Percentiles rank a stretch among this genome's conserved stretches.
These are phyloP conservation scores for Lachancea nothofagi DNA, from an alignment of 805 yeast species.

Conservation along the genomic window DNA sequence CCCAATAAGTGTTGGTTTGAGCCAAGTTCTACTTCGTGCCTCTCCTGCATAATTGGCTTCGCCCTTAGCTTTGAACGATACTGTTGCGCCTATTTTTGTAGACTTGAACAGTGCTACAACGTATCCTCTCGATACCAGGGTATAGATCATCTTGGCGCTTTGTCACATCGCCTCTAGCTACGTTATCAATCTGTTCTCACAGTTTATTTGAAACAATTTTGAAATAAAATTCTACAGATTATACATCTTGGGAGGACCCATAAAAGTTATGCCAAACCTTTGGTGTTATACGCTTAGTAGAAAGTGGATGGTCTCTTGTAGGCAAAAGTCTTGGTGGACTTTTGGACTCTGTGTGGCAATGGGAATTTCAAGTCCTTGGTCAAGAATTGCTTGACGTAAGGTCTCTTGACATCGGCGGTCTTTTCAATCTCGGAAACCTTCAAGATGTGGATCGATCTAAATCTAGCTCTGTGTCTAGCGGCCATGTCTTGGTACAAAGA, in stretches of 20 bases:
- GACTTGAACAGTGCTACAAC: no score
- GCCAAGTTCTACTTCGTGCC: no score
- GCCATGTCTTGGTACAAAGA: constrained; percentile 99
- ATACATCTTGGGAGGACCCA: constrained; percentile 6
- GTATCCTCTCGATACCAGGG: no score
- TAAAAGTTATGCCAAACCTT: constrained; percentile 5
- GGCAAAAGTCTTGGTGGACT: constrained; percentile 81
- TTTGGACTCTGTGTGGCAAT: constrained; percentile 98
- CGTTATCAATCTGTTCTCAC: no score
- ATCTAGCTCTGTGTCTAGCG: constrained; percentile 99
- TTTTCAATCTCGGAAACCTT: constrained; percentile 98
- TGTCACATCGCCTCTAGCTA: no score
- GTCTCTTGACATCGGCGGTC: constrained; percentile 98
- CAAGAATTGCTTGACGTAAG: constrained; percentile 96
- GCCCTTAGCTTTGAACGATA: no score
- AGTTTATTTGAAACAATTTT: constrained; percentile 8
- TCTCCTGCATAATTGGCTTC: no score
- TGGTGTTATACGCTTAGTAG: constrained; percentile 54
- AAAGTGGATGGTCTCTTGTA: constrained; percentile 94
- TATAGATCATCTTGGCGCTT: no score
- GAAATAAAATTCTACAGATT: constrained; percentile 11
- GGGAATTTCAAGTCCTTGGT: constrained; percentile 97
- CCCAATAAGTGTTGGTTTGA: no score
- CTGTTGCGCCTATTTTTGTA: no score
- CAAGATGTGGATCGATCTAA: constrained; percentile 98